Percentiles rank a stretch among this genome's conserved stretches.
These are phyloP conservation scores for Beauveria sp. DNA, from an alignment of 2,329 filamentous ascomycete genomes.

Conservation along the genomic window DNA sequence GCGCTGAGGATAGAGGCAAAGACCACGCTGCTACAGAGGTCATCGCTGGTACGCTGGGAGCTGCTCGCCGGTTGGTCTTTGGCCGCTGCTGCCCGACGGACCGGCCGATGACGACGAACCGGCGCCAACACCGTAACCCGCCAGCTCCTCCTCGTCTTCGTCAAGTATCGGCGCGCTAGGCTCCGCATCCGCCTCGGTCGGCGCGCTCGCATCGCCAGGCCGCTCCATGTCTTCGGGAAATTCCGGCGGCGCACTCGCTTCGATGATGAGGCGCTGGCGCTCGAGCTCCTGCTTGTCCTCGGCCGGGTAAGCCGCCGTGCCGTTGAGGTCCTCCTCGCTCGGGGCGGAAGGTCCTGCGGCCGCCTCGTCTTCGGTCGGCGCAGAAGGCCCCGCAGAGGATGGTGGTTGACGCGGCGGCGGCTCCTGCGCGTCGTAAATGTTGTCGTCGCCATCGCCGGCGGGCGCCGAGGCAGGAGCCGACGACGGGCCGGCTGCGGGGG, in stretches of 20 bases:
- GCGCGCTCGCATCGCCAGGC: constrained; percentile 21
- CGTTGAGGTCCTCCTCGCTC: constrained; percentile 35
- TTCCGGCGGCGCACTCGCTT: constrained; percentile 56
- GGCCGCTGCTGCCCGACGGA: background rate
- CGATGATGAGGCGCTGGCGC: constrained; percentile 52
- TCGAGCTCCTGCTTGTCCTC: constrained; percentile 81
- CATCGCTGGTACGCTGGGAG: constrained; percentile 33
- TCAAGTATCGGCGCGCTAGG: constrained; percentile 53
- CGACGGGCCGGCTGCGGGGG: constrained; percentile 36
- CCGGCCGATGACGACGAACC: constrained; percentile 15
- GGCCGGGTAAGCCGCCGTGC: constrained; percentile 19
- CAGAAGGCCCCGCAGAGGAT: constrained; percentile 13
- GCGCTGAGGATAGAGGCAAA: background rate
- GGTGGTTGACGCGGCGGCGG: constrained; percentile 19
- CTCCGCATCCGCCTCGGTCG: constrained; percentile 21
- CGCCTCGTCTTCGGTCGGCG: constrained; percentile 13
- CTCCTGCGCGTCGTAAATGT: constrained; percentile 43
- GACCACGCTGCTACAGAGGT: constrained; percentile 9
- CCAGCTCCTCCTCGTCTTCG: constrained; percentile 47
- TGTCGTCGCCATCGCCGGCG: constrained; percentile 31
- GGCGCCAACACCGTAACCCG: constrained; percentile 21
- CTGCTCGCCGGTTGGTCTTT: constrained; percentile 23
- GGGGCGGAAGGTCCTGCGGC: constrained; percentile 35
- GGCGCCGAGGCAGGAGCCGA: constrained; percentile 15
- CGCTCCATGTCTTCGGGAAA: constrained; percentile 46